Evolutionary conservation across 2,329 filamentous ascomycete species (phyloP).

Genomic region (Knufia fluminis): DNA sequence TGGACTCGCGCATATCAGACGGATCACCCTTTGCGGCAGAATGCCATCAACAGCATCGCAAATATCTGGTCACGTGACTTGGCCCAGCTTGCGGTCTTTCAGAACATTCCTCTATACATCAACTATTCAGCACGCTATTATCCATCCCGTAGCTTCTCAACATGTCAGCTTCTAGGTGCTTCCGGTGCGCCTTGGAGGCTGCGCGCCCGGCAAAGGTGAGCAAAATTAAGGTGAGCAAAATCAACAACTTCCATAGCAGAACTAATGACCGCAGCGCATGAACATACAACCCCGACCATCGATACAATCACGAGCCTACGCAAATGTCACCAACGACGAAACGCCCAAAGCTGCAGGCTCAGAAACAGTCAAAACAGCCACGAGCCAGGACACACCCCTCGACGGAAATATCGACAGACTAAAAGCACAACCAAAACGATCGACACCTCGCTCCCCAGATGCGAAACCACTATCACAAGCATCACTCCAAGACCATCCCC

Average conservation of each 20-base stretch:
- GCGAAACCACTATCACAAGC: neutral
- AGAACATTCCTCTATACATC: no score
- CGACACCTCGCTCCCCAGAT: neutral
- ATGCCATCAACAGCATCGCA: no score
- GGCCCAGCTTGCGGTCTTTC: no score
- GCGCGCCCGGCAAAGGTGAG: conserved; percentile 19
- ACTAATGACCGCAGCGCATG: conserved; percentile 5
- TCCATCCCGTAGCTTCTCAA: no score
- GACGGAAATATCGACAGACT: neutral
- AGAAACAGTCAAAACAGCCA: neutral
- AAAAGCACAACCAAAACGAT: neutral
- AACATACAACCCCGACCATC: conserved; percentile 1
- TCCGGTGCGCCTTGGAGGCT: conserved; percentile 20
- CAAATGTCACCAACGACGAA: conserved; percentile 2
- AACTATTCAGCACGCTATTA: no score
- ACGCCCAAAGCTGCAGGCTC: neutral
- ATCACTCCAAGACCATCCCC: neutral
- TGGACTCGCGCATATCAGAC: no score
- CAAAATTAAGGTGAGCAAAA: neutral
- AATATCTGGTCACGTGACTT: no score
- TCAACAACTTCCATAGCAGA: no score
- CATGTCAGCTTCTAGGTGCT: conserved; percentile 19
- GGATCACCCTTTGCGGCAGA: no score
- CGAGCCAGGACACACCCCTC: neutral
- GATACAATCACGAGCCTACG: conserved; percentile 5